Conservation (phyloP, 495 filamentous ascomycete genomes). For the Tuber calosporum region DNA sequence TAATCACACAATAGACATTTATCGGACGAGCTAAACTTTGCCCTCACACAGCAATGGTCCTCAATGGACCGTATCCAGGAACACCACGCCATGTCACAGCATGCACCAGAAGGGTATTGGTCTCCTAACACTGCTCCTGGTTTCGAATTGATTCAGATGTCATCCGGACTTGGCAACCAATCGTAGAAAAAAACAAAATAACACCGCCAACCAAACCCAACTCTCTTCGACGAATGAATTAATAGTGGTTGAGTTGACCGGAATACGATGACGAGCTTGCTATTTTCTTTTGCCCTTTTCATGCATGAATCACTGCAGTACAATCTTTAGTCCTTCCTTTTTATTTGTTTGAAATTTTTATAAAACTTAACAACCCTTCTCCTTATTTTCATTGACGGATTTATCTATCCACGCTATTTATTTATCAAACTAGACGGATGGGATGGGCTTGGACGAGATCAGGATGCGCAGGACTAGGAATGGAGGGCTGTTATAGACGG, state of each 20-base stretch:
- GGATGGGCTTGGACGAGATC: background rate
- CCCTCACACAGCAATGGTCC: slow-evolving; percentile 21
- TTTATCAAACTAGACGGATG: slow-evolving; percentile 1
- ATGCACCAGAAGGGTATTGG: slow-evolving; percentile 13
- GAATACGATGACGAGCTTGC: background rate
- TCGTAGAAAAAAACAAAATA: background rate
- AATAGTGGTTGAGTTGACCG: background rate
- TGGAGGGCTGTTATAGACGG: background rate
- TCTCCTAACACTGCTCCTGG: background rate
- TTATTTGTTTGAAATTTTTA: background rate
- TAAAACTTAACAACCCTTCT: background rate
- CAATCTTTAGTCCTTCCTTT: background rate
- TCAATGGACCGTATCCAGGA: slow-evolving; percentile 29
- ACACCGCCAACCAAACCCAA: background rate
- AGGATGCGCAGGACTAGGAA: background rate
- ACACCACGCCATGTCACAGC: slow-evolving; percentile 31
- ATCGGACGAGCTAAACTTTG: slow-evolving; percentile 36
- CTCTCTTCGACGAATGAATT: background rate
- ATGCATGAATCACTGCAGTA: background rate
- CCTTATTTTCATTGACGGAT: background rate
- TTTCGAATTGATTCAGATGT: background rate
- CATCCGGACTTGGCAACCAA: background rate
- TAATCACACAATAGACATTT: slow-evolving; percentile 26
- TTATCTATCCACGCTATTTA: background rate
- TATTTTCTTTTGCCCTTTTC: background rate